Percentiles rank a stretch among this genome's conserved stretches.
Evolutionary conservation across 1,284 basidiomycete species (phyloP).

Genomic region (Trichosporon inkin): DNA sequence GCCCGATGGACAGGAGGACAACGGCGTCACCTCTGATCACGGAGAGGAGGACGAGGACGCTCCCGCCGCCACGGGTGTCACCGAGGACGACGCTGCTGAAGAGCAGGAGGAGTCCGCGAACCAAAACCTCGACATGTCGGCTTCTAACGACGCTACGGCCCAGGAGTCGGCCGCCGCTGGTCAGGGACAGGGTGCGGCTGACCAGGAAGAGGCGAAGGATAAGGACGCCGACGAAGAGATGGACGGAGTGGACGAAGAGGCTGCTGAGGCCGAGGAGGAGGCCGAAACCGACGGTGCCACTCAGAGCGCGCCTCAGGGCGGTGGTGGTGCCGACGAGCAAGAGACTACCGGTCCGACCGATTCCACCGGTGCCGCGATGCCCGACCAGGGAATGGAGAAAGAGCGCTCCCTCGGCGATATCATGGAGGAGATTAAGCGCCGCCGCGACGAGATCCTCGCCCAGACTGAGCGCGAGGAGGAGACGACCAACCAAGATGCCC

Average conservation of each 20-base stretch:
- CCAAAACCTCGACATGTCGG: slow-evolving; percentile 42
- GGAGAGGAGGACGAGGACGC: slow-evolving; percentile 35
- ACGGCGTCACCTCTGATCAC: slow-evolving; percentile 40
- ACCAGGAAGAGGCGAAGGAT: slow-evolving; percentile 33
- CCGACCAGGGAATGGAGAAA: slow-evolving; percentile 54
- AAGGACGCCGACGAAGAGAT: slow-evolving; percentile 42
- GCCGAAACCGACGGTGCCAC: slow-evolving; percentile 24
- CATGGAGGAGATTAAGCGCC: slow-evolving; percentile 74
- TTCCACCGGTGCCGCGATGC: slow-evolving; percentile 39
- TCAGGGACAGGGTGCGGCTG: slow-evolving; percentile 35
- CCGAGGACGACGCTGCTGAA: slow-evolving; percentile 46
- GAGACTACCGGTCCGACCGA: slow-evolving; percentile 43
- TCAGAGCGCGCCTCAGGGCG: slow-evolving; percentile 31
- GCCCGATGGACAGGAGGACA: slow-evolving; percentile 35
- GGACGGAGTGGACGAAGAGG: slow-evolving; percentile 20
- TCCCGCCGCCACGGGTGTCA: slow-evolving; percentile 39
- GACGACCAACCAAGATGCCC: slow-evolving; percentile 37
- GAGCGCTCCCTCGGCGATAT: slow-evolving; percentile 82
- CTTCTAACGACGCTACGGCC: slow-evolving; percentile 36
- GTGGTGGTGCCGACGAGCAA: slow-evolving; percentile 37
- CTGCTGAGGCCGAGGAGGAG: slow-evolving; percentile 30
- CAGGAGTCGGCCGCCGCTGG: slow-evolving; percentile 43
- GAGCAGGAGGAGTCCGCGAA: slow-evolving; percentile 31
- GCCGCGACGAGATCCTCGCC: slow-evolving; percentile 77
- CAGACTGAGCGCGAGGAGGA: slow-evolving; percentile 51